Base-by-base conservation (phyloP, 805 yeast genomes). In the Barnettozyma sp. region DNA sequence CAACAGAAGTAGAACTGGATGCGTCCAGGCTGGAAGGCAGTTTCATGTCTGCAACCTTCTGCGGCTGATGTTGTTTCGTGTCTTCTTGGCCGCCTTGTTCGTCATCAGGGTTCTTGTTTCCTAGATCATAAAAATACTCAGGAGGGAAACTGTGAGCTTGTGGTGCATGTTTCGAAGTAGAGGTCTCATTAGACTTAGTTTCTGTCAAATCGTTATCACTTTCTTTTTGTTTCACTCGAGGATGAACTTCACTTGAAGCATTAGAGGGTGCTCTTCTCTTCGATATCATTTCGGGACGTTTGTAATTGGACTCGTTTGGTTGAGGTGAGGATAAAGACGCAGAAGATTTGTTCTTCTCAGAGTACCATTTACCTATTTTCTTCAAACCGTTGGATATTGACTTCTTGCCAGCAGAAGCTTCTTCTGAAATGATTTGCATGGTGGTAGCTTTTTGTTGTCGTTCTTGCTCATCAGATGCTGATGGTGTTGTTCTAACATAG, bases 351-450 rank as follows among this genome's bases (percentile, higher is more conserved):
- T 63, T 71, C 37, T 70, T 70, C 23, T 67, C 74, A 35, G 66
- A 68, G 46, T 82, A 82, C 85, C 90, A 79, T 42, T 71, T 77
- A 2, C 82, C 83, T 7, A 82, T 55, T 47, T 75, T 81, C 39
- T 66, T 70, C 31, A 78, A 58, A 0, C 84, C 68, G 29, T 56
- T 59, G 5, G 70, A 50, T 12, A 71, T 52, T 4, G 63, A 60
- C 33, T 60, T 65, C 37, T 59, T 62, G 3, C 66, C 50, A 9
- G 53, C 52, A 2, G 47, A 35, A 11, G 58, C 49, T 22, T 51
- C 55, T 8, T 46, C 55, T 14, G 58, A 40, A 26, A 49, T 21
- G 13, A 32, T 22, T n/a, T 47, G 48, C 20, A 44, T 39, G 0
- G 35, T 35, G 12, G 38, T 45, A 6, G 36, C 30, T 21, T 40